Evolutionary conservation across 2,329 filamentous ascomycete species (phyloP).

Genomic region (Cladophialophora psammophila): DNA sequence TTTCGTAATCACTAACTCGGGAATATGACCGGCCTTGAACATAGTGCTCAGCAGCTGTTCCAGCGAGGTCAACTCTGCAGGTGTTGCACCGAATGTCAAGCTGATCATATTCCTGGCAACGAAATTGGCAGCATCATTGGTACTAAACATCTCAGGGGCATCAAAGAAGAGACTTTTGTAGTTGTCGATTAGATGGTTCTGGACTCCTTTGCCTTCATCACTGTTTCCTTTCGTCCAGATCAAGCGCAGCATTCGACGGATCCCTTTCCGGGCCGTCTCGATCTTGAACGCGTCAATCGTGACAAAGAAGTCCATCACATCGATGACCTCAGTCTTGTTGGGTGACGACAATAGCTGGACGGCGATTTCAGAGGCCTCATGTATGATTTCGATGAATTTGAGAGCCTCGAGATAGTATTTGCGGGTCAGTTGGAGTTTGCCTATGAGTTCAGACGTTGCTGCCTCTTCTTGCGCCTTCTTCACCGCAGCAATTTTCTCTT

Average conservation of each 20-base stretch:
- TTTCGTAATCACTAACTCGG: constrained; percentile 85
- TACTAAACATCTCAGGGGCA: constrained; percentile 83
- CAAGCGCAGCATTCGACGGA: constrained; percentile 91
- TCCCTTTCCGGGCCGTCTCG: constrained; percentile 88
- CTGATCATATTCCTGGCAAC: constrained; percentile 99
- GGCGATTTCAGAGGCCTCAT: constrained; percentile 79
- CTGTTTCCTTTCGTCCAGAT: constrained; percentile 99
- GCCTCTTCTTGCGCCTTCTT: constrained; percentile 85
- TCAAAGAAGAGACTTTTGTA: constrained; percentile 97
- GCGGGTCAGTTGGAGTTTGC: constrained; percentile 83
- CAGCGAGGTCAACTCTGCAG: constrained; percentile 91
- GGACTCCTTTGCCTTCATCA: constrained; percentile 97
- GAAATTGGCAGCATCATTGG: constrained; percentile 92
- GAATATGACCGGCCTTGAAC: constrained; percentile 92
- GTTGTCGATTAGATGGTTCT: constrained; percentile 94
- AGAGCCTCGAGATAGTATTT: constrained; percentile 94
- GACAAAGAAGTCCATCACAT: constrained; percentile 98
- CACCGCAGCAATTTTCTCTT: constrained; percentile 75
- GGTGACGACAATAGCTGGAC: constrained; percentile 89
- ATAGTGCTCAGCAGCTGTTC: constrained; percentile 95
- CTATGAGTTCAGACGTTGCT: constrained; percentile 85
- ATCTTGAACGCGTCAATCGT: constrained; percentile 95
- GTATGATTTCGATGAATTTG: constrained; percentile 89
- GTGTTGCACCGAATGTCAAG: constrained; percentile 92
- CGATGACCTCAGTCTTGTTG: constrained; percentile 98